Conservation (phyloP, 345 rosid genomes). For the Microcos paniculata region DNA sequence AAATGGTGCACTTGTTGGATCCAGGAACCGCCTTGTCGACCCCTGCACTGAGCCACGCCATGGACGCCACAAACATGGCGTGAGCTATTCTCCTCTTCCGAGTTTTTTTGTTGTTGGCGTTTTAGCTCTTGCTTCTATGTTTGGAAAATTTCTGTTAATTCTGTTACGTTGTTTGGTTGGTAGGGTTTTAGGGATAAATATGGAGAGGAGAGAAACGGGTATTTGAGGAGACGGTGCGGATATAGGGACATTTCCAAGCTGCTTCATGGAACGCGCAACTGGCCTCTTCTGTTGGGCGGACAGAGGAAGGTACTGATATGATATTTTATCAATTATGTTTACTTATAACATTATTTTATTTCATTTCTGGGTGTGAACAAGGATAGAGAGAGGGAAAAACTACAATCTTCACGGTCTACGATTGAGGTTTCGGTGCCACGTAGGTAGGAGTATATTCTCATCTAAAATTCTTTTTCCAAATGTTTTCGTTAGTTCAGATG, state of each 20-base stretch:
- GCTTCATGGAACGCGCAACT: neutral
- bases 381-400: neutral
- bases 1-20: neutral
- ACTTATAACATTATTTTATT: neutral
- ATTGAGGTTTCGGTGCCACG: neutral
- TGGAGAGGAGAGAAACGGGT: neutral
- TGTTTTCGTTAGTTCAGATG: neutral
- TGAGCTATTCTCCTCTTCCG: neutral
- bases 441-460: neutral
- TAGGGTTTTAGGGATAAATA: neutral
- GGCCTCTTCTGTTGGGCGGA: neutral
- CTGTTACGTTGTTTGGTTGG: neutral
- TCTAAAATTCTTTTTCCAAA: neutral
- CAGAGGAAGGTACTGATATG: neutral
- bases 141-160: neutral
- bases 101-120: neutral
- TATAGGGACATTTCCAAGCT: neutral
- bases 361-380: neutral
- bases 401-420: neutral
- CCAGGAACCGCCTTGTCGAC: neutral
- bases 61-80: neutral
- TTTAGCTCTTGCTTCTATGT: neutral
- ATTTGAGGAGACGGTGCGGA: neutral
- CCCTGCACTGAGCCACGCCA: neutral
- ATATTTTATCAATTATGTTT: too few relatives aligned